Evolutionary conservation across 768 basidiomycete genomes (phyloP), one percentile per base, ranked within the genome.

Genomic region (Collybia nuda): DNA sequence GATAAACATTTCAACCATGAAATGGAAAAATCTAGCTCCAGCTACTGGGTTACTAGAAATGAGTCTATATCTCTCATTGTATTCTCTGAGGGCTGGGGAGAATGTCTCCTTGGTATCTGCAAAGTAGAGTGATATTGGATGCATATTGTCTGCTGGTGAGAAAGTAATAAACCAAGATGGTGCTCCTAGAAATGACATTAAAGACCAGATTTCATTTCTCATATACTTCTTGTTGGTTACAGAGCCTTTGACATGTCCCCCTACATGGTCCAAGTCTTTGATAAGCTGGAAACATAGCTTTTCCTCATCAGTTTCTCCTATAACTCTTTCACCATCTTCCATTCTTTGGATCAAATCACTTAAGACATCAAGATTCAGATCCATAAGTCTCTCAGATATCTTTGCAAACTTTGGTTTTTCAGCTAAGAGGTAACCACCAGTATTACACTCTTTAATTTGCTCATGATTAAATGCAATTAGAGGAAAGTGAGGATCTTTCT

Each of bases 161-260:
- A 72, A 59, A 1, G 73, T 73, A 0, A 75, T 66, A 40, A 66
- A 75, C 66, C 68, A 73, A 0, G 55, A 51, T 6, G 70, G 68
- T 2, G 67, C 62, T 9, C 69, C 67, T 22, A 57, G 44, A 14
- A 40, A 41, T 6, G 53, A 17, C 6, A 61, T 52, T 4, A 62
- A 45, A 0, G 61, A 55, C 59, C 63, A 56, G 53, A 58, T 9
- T 54, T 55, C 59, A 61, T 58, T 44, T 24, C 36, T 17, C 49
- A 50, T 50, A 40, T 63, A 59, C 48, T 65, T 67, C 40, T 59
- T 62, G n/a, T 37, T 29, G 0, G 67, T 62, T 1, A 50, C 40
- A 4, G 62, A 69, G 1, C 62, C 64, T 6, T 57, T 35, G 0
- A 67, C 61, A 11, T 51, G 39, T 1, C 46, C 50, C n/a, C 40